Evolutionary conservation across 352 stramenopile species (phyloP).

Genomic region (Globisporangium cystogenes): DNA sequence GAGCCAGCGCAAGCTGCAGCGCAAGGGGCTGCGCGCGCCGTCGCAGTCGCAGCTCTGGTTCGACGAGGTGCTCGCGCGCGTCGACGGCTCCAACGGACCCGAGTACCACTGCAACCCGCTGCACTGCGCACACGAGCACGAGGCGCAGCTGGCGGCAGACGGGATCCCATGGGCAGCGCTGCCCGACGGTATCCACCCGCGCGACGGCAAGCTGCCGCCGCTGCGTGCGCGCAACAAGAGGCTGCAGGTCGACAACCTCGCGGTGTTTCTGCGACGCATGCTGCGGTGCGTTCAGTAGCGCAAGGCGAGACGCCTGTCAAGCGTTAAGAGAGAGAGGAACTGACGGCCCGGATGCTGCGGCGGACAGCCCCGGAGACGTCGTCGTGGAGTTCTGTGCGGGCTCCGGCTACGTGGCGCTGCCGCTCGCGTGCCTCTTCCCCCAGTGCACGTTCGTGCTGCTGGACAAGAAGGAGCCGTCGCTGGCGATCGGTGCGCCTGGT

Average conservation of each 20-base stretch:
- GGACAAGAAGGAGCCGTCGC: conserved; percentile 73
- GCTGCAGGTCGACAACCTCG: conserved; percentile 76
- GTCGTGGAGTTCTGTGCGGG: conserved; percentile 83
- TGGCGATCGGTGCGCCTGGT: conserved; percentile 52
- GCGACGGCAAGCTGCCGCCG: conserved; percentile 51
- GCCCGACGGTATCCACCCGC: conserved; percentile 60
- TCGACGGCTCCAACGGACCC: conserved; percentile 32
- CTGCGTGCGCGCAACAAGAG: conserved; percentile 61
- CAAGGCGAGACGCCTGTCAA: no score
- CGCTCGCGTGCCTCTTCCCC: conserved; percentile 66
- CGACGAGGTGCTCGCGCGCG: conserved; percentile 53
- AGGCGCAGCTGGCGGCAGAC: neutral
- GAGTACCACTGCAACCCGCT: conserved; percentile 64
- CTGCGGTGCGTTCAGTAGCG: conserved; percentile 27
- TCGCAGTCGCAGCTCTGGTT: conserved; percentile 63
- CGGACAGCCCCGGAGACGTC: conserved; percentile 48
- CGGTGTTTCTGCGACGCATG: conserved; percentile 57
- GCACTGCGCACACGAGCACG: conserved; percentile 24
- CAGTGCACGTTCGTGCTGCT: conserved; percentile 73
- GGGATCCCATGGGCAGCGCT: conserved; percentile 62
- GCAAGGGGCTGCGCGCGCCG: conserved; percentile 38
- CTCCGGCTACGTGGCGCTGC: conserved; percentile 70
- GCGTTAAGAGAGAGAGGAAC: neutral
- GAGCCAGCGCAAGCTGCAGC: conserved; percentile 42
- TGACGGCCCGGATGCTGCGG: neutral